Evolutionary conservation across 2,329 filamentous ascomycete genomes (phyloP), one percentile per base, ranked within the genome.

Genomic region (Zasmidium angulare): DNA sequence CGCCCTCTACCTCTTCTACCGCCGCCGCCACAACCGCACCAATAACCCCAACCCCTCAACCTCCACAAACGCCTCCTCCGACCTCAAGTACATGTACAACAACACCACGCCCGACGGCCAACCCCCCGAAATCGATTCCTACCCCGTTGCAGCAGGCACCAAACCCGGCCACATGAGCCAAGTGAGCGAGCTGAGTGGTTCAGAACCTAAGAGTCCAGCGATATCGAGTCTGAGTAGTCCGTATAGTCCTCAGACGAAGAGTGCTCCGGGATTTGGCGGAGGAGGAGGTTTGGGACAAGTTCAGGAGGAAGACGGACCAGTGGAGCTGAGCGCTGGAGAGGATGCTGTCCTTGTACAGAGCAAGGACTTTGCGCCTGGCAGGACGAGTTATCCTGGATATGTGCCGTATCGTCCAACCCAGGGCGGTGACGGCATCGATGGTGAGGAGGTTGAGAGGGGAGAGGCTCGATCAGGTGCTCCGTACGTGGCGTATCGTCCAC

Each of bases 11-110:
- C 19, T 55, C 40, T 24, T 52, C 29, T 54, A 47, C 36, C 50
- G 50, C 24, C 49, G 21, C 1, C 52, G 56, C 46, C 51, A 31
- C 46, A 50, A 50, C 17, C 20, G 46, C 21, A 55, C 51, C 47
- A 49, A 19, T 3, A 48, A 12, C 14, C 29, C 20, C 31, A 36
- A 24, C 46, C 53, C 4, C 24, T 40, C 50, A 20, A 19, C 49
- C 26, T 20, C 46, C 26, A 24, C 47, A 12, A 40, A 46, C 20
- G 47, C 46, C 10, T 46, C 51, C 10, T 22, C 51, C 19, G 51
- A 55, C 17, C 31, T 59, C 17, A 24, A 50, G 11, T 48, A 55
- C 57, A 59, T 59, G 57, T 59, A 59, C 23, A 12, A 17, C 31
- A 40, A 50, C 19, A 36, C 52, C 10, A 52, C 36, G 12, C 52